Evolutionary conservation across 176 grass and related monocot species (phyloP), one percentile per base, ranked within the genome.

Genomic region (Themeda triandra): DNA sequence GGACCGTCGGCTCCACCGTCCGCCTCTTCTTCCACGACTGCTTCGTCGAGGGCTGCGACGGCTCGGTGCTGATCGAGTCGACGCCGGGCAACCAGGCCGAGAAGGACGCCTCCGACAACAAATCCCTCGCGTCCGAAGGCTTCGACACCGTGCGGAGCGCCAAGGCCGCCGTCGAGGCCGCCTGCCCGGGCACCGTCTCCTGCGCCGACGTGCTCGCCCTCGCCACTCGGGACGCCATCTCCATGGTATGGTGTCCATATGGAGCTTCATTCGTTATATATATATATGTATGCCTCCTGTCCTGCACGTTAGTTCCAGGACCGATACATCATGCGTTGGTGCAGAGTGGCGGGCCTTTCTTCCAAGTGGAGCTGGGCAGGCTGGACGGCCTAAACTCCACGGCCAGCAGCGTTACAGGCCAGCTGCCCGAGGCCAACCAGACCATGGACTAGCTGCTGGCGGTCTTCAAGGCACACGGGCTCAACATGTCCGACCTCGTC

Each of bases 11-110:
- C 59, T 82, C 88, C 65, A 91, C 87, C 71, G 15, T 98, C 80
- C 95, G 95, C 84, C 95, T 98, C 77, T 83, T 94, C 53, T 98
- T 98, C 88, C 95, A 98, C 73, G 95, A 98, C 54, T 98, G 95
- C 84, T 90, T 94, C 76, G 95, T 94, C 64, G 31, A 94, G 91
- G 96, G 96, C 0, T 98, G 96, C 67, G 96, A 98, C 68, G 96
- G 42, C 6, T 98, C 96, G 36, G 90, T 98, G 76, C 87, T 98
- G 39, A 87, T 98, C 67, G 27, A 44, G 8, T 95, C 95, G 66
- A 94, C 91, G 58, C 4, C 79, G 30, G 86, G 59, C 8, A 87
- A 89, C 85, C 63, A 28, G 77, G 91, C 92, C 6, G 96, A 98
- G 91, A 91, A 88, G 91, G 92, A 98, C 89, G 85, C 88, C 63